Base-by-base conservation (phyloP, 306 rosid species). In the Inga oerstediana region DNA sequence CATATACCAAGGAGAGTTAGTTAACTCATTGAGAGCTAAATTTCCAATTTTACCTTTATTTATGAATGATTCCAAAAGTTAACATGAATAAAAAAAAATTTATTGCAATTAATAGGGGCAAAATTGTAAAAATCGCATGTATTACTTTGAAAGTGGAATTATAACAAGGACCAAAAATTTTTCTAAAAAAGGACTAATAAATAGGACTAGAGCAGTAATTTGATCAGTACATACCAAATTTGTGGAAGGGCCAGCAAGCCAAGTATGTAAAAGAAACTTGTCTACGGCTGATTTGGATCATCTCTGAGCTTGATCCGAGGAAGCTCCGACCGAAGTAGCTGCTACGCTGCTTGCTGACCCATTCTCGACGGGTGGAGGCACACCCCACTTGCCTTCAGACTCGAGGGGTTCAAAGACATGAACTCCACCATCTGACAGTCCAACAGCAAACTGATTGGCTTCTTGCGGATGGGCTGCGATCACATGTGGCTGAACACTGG, bases 401-500 rank as follows among this genome's bases (percentile, higher is more conserved):
- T 96, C 98, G 1, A 94, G 94, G 16, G 99, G 98, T 76, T 96
- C 99, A 79, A 96, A 92, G 27, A 96, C 97, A 81, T 96, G 93
- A 84, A 96, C 98, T 52, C 87, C 91, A 10, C 98, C 99, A 80
- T 96, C 97, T 6, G 98, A 96, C 67, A 96, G 83, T 75, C 99
- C 99, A 49, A 92, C 76, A 22, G 99, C 98, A 84, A 94, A 92
- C 79, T 96, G 98, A 79, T 91, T 92, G 75, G 99, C 79, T 88
- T 96, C 99, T 78, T 94, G 99, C 8, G 99, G 98, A 85, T 96
- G 99, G n/a, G 97, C 99, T 10, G 99, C 92, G 61, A 96, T 90
- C 80, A 96, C 99, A 4, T 89, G 94, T 17, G 98, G 97, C 71
- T 92, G 98, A 74, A 89, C 90, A 10, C 80, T 89, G 45, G 97